Percentiles rank a stretch among this genome's conserved stretches.
Evolutionary conservation across 1,139 yeast genomes (phyloP).

Genomic region (Lodderomyces beijingensis): DNA sequence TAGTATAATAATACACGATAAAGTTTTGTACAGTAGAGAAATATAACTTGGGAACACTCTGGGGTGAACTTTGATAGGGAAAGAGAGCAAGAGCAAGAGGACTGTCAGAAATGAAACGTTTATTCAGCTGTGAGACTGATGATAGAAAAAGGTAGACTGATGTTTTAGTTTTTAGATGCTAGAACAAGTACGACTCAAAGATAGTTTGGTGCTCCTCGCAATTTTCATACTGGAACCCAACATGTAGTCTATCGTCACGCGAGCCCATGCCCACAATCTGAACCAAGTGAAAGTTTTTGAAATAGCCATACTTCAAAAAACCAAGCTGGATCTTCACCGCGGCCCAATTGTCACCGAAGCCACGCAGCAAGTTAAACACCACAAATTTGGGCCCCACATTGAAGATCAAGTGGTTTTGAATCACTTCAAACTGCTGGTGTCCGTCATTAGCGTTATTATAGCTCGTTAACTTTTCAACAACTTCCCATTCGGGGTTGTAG

Average conservation of each 20-base stretch:
- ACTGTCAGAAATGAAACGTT: not conserved
- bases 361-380: constrained; percentile 9
- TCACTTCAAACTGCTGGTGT: constrained; percentile 11
- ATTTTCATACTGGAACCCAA: constrained; percentile 12
- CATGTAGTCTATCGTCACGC: constrained; percentile 4
- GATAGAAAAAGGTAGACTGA: too few species aligned
- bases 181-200: constrained; percentile 11
- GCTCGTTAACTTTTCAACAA: not conserved
- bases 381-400: constrained; percentile 9
- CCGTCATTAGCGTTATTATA: constrained; percentile 12
- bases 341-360: constrained; percentile 2
- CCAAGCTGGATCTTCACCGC: constrained; percentile 6
- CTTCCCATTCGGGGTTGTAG: not conserved
- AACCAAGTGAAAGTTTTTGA: constrained; percentile 10
- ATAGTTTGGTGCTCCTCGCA: constrained; percentile 7
- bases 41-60: too few species aligned
- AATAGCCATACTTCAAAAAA: constrained; percentile 11
- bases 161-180: too few species aligned
- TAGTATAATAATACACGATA: not conserved
- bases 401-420: constrained; percentile 11
- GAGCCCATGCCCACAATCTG: constrained; percentile 9
- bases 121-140: too few species aligned
- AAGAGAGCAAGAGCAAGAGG: not conserved
- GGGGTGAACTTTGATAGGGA: too few species aligned
- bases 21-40: not conserved